phyloP scores from a whole-genome alignment of 164 flowering plant genomes.

The Nelumbo lutea region DNA sequence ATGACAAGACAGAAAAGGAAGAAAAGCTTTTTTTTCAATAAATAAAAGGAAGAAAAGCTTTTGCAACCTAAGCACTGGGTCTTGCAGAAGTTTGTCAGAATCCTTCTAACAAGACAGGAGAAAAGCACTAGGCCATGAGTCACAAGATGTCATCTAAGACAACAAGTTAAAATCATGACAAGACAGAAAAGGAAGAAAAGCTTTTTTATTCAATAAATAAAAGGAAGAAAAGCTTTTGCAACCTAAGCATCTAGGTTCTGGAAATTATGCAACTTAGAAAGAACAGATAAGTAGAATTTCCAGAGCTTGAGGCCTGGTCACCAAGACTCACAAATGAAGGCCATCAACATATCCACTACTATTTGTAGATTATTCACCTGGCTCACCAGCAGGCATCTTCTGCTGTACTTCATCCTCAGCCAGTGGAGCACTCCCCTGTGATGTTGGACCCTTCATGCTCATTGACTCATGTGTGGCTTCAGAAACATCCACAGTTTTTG shows the following conservation, averaged over 20 bases:
- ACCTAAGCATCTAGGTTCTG: not conserved
- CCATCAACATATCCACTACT: not conserved
- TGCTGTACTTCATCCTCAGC: constrained; percentile 93
- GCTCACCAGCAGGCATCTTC: constrained; percentile 61
- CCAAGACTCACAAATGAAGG: not conserved
- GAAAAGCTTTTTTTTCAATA: too few relatives aligned
- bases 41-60: not conserved
- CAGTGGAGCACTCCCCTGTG: constrained; percentile 70
- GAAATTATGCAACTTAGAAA: not conserved
- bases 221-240: not conserved
- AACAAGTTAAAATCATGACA: not conserved
- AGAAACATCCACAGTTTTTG: constrained; percentile 43
- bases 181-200: too few relatives aligned
- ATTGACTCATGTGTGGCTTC: constrained; percentile 69
- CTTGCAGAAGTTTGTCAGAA: too few relatives aligned
- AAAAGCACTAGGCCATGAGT: not conserved
- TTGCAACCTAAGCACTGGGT: too few relatives aligned
- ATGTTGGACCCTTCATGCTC: constrained; percentile 56
- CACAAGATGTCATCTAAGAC: not conserved
- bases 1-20: not conserved
- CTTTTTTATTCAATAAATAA: too few relatives aligned
- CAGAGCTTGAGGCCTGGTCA: not conserved
- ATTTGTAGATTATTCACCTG: constrained; percentile 39
- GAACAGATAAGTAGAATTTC: not conserved
- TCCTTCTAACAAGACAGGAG: too few relatives aligned